Evolutionary conservation across 2,329 filamentous ascomycete genomes (phyloP), one percentile per base, ranked within the genome.

Genomic region (Cladosporium sp.): DNA sequence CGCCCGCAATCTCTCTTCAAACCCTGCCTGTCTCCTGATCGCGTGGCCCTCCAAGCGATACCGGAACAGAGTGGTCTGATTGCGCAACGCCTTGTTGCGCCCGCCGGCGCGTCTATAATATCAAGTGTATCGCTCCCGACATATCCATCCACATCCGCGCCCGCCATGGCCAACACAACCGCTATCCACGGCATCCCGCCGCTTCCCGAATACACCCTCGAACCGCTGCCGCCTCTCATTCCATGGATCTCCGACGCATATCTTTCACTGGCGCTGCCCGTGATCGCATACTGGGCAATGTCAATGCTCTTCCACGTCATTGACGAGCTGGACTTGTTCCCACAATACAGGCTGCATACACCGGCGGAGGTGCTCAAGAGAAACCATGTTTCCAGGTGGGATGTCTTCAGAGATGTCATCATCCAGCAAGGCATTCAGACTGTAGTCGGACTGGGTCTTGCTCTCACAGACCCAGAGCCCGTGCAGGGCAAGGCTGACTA

Each of bases 341-440:
- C 91, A 15, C 83, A 95, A 63, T 96, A 97, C 72, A 86, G 93
- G 56, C 78, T 99, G 37, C 93, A 99, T 72, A 97, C 93, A 0
- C 93, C 93, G 12, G 90, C 89, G 47, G 92, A 97, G 70, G 86
- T 97, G 56, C 68, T 84, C 30, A 88, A 89, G 69, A 83, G 91
- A 61, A 96, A 96, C 70, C 89, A 89, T 64, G 92, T 89, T 47
- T 82, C 87, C 41, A 83, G 89, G 56, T 88, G 81, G 72, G 86
- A 96, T 63, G 90, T 96, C 3, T 82, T 92, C 56, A 85, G 88
- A 68, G 92, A 97, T 75, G 92, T 97, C 59, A 73, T 97, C 50
- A 67, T 97, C 52, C 92, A 99, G 72, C 93, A 99, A 67, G 68
- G 92, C 54, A 88, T 99, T 43, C 93, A 99, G 74, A 86, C 89